These are phyloP conservation scores for Cardiospermum halicacabum DNA, from an alignment of 345 rosid genomes.

Conservation along the genomic window DNA sequence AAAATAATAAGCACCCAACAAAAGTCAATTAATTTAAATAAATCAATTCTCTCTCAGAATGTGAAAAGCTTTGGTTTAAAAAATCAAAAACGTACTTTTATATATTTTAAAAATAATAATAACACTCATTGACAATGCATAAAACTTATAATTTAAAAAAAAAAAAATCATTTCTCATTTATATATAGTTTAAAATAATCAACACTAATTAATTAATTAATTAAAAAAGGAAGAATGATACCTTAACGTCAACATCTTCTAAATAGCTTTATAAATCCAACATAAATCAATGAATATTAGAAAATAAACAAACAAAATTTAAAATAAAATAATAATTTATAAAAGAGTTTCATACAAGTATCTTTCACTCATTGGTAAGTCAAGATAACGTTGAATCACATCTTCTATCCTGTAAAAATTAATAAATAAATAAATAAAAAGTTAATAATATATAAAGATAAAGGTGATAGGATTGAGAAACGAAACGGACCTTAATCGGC, in stretches of 20 bases:
- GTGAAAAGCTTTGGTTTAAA: no score
- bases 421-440: not conserved
- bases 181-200: not conserved
- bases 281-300: not conserved
- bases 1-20: no score
- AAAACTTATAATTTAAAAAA: no score
- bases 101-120: no score
- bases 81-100: no score
- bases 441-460: not conserved
- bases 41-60: no score
- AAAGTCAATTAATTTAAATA: no score
- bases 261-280: not conserved
- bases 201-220: no score
- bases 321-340: not conserved
- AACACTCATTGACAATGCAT: no score
- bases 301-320: not conserved
- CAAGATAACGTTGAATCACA: slow-evolving; percentile 16
- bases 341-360: slow-evolving; percentile 1
- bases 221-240: not conserved
- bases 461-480: not conserved
- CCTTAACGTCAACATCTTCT: not conserved
- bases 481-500: not conserved
- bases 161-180: no score
- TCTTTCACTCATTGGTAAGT: slow-evolving; percentile 13
- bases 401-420: slow-evolving; percentile 11